Percentiles rank a stretch among this genome's conserved stretches.
Evolutionary conservation across 1,284 basidiomycete genomes (phyloP).

Genomic region (Boletus mariae): DNA sequence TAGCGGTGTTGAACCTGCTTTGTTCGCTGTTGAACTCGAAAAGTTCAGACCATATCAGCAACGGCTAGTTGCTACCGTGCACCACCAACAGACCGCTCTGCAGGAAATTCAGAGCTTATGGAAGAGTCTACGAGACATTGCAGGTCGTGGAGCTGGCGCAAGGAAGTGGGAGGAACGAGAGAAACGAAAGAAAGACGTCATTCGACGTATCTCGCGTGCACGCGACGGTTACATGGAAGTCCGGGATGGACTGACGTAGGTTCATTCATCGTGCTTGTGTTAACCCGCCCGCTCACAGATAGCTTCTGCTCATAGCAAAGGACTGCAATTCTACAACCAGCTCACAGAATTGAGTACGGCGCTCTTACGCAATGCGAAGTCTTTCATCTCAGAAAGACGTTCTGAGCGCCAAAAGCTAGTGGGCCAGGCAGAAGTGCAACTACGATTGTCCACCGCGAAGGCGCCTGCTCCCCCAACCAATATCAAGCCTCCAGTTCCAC

Average conservation of each 20-base stretch:
- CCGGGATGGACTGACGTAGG: constrained; percentile 76
- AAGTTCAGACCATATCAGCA: constrained; percentile 93
- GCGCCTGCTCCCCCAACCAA: constrained; percentile 43
- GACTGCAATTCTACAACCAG: constrained; percentile 84
- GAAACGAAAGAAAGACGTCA: constrained; percentile 69
- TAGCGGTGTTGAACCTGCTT: constrained; percentile 76
- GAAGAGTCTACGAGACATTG: constrained; percentile 69
- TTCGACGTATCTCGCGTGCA: constrained; percentile 68
- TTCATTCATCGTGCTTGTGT: constrained; percentile 22
- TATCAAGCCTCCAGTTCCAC: constrained; percentile 49
- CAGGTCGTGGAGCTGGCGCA: constrained; percentile 67
- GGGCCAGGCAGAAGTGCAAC: constrained; percentile 70
- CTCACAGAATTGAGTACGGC: constrained; percentile 64
- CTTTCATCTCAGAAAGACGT: constrained; percentile 64
- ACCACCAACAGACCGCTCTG: constrained; percentile 71
- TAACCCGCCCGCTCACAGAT: constrained; percentile 6
- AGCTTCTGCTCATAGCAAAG: constrained; percentile 54
- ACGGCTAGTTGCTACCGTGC: constrained; percentile 70
- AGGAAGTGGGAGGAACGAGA: constrained; percentile 80
- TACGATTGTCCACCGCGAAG: constrained; percentile 45
- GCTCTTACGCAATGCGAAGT: constrained; percentile 58
- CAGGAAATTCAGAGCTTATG: constrained; percentile 70
- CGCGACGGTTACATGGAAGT: constrained; percentile 86
- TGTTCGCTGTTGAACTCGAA: constrained; percentile 92
- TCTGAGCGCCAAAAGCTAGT: constrained; percentile 69